Conservation (phyloP, 139 green algal species). For the Micractinium sp. region DNA sequence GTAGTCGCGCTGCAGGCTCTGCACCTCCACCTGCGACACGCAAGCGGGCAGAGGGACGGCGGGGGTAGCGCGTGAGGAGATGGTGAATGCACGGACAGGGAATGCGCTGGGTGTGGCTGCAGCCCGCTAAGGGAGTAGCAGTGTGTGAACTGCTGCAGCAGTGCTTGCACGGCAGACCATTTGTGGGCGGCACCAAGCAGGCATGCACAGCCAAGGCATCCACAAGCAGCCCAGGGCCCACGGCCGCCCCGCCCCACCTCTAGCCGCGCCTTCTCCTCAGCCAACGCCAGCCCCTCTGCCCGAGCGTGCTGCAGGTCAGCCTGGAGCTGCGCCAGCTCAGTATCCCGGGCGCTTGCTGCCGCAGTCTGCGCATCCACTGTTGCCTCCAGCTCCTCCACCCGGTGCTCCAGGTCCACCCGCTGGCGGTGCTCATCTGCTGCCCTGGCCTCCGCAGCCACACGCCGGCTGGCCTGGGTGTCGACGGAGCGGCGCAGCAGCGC, state of each 20-base stretch:
- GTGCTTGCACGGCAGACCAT: background rate
- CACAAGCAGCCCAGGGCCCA: too few species aligned
- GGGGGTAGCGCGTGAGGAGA: background rate
- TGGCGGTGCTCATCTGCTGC: background rate
- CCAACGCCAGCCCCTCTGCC: slow-evolving; percentile 14
- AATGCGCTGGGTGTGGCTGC: background rate
- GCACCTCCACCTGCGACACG: slow-evolving; percentile 10
- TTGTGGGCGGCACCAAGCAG: background rate
- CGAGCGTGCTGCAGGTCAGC: background rate
- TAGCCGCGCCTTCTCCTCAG: slow-evolving; percentile 27
- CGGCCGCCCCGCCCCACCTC: slow-evolving; percentile 3
- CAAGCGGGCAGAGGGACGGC: background rate
- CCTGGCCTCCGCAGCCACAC: background rate
- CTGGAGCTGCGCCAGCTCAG: slow-evolving; percentile 37
- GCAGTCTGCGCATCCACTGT: background rate
- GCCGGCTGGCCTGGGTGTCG: background rate
- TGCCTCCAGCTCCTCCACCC: slow-evolving; percentile 28
- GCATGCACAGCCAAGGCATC: background rate
- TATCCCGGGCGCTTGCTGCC: slow-evolving; percentile 14
- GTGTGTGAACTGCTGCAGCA: too few species aligned
- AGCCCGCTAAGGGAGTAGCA: too few species aligned
- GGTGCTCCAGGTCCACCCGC: background rate
- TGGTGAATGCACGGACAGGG: too few species aligned
- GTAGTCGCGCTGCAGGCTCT: slow-evolving; percentile 44
- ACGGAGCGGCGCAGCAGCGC: background rate